Conservation (phyloP, 2,329 filamentous ascomycete genomes). For the Stagonosporopsis cucurbitacearum region DNA sequence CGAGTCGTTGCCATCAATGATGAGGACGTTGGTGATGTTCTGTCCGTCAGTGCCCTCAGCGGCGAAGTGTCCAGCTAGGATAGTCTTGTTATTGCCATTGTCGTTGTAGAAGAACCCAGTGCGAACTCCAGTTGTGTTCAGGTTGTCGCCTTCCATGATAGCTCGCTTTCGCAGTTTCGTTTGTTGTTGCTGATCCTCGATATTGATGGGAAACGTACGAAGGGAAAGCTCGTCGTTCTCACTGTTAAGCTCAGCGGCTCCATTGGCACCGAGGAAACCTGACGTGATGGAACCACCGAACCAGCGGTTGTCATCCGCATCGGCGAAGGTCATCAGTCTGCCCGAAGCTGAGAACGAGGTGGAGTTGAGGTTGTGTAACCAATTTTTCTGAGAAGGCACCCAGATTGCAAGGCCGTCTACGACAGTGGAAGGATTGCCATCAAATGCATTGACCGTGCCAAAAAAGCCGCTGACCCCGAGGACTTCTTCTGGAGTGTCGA, state of each 20-base stretch:
- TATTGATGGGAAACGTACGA: constrained; percentile 53
- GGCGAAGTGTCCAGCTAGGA: constrained; percentile 86
- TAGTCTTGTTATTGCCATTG: constrained; percentile 77
- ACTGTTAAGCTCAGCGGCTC: constrained; percentile 69
- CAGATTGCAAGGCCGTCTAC: constrained; percentile 86
- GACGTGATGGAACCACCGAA: constrained; percentile 86
- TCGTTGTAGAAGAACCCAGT: constrained; percentile 79
- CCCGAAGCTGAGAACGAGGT: constrained; percentile 73
- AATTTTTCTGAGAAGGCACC: constrained; percentile 84
- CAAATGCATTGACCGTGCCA: constrained; percentile 72
- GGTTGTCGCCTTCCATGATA: constrained; percentile 51
- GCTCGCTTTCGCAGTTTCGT: constrained; percentile 50
- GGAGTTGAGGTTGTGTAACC: constrained; percentile 78
- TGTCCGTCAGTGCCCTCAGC: constrained; percentile 72
- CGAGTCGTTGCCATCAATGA: constrained; percentile 78
- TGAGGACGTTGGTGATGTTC: constrained; percentile 76
- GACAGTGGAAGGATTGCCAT: constrained; percentile 63
- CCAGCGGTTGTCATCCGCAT: constrained; percentile 66
- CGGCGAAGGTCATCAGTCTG: constrained; percentile 72
- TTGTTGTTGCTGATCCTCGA: constrained; percentile 38
- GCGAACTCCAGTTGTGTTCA: constrained; percentile 70
- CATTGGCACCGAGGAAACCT: constrained; percentile 73
- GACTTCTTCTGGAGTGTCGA: constrained; percentile 70
- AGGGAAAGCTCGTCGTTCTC: constrained; percentile 40
- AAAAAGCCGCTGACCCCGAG: constrained; percentile 85